A percentile compares a stretch with the other conserved stretches of the same genome.
These are phyloP conservation scores for Physcomitrellopsis africana DNA, from an alignment of 225 moss, liverwort and hornwort genomes.

Conservation along the genomic window DNA sequence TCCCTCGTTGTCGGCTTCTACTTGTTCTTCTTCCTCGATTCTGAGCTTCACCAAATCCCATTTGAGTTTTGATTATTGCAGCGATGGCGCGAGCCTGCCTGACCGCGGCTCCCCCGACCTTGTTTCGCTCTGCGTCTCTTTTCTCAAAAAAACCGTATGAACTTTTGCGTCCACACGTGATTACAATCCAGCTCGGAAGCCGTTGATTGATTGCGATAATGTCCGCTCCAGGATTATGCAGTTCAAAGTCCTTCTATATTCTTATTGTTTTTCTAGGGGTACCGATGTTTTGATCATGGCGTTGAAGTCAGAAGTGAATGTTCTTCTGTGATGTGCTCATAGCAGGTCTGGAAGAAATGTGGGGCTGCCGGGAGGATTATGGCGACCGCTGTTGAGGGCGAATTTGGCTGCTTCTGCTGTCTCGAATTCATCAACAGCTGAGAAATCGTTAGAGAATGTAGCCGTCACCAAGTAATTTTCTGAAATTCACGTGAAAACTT, in stretches of 20 bases:
- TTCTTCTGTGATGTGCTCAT: background rate
- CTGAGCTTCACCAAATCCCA: background rate
- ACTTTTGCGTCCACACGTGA: background rate
- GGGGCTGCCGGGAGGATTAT: constrained; percentile 20
- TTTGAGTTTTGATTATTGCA: background rate
- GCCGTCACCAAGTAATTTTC: constrained; percentile 34
- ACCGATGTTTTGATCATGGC: background rate
- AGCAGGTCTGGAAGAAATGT: constrained; percentile 25
- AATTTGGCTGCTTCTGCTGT: constrained; percentile 26
- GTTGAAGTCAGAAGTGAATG: background rate
- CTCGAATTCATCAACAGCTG: constrained; percentile 31
- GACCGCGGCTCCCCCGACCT: constrained; percentile 47
- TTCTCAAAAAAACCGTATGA: constrained; percentile 24
- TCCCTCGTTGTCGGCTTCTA: background rate
- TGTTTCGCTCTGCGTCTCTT: constrained; percentile 36
- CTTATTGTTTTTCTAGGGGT: background rate
- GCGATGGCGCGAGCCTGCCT: constrained; percentile 61
- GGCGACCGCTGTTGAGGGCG: constrained; percentile 35
- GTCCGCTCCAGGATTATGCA: too few relatives aligned
- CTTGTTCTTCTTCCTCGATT: background rate
- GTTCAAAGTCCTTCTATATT: background rate
- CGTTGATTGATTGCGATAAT: background rate
- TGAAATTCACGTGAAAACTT: constrained; percentile 1
- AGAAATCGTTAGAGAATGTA: constrained; percentile 31
- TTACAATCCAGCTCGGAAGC: background rate